Evolutionary conservation across 257 asterid species (phyloP), one percentile per base, ranked within the genome.

Genomic region (Plantago major): DNA sequence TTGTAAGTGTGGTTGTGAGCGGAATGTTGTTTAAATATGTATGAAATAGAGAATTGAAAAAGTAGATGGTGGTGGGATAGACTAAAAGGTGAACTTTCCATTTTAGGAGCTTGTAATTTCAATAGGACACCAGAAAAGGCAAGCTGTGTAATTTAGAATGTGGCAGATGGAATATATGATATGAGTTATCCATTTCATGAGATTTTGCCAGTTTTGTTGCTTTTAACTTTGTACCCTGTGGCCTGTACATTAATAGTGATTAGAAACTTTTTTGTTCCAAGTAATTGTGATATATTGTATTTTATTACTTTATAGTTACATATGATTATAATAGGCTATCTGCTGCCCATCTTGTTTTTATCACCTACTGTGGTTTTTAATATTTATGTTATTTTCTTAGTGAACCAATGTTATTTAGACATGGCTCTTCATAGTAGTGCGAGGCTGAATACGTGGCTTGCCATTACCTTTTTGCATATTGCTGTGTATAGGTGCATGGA

Each of bases 151-250:
- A 22, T 22, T 22, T 22, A 22, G 26, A 22, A 22, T 22, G 26
- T 22, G 26, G 26, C 26, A 2, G 26, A 22, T 22, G 26, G 26
- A 22, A 22, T 33, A 33, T 33, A 33, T 26, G 66, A 58, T 53
- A 51, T 4, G 42, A 13, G 42, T 67, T 45, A 30, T 48, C 64
- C 28, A n/a, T 11, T 16, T 67, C 40, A 48, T 63, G 65, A 17
- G 61, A 42, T 33, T 16, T 48, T 62, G 42, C 14, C 63, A 50
- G 15, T 58, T 6, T 28, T 42, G 28, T 16, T 50, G 14, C 15
- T 26, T 7, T 33, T 3, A 4, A 2, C 40, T 33, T 62, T 37
- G 65, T 55, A 53, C 55, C 33, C 12, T 17, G 33, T n/a, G 11
- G 10, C 13, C 28, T 19, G 28, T 33, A 19, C 38, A 26, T 38